Evolutionary conservation across 2,329 filamentous ascomycete species (phyloP).

Genomic region (Cordyceps tenuipes): DNA sequence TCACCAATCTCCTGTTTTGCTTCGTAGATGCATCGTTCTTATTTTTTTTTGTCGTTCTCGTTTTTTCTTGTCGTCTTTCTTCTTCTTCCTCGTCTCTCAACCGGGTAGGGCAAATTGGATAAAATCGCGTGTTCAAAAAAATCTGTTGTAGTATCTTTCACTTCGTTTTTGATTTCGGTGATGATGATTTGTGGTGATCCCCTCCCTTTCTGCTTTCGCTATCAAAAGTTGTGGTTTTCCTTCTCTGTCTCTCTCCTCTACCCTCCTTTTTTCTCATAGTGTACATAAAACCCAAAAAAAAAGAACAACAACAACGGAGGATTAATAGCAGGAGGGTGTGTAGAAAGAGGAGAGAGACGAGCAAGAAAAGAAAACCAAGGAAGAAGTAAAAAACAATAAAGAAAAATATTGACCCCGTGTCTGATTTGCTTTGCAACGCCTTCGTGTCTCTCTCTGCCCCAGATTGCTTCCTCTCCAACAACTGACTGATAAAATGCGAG

Average conservation of each 20-base stretch:
- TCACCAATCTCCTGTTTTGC: neutral
- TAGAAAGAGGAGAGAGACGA: neutral
- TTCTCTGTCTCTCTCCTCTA: neutral
- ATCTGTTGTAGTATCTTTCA: neutral
- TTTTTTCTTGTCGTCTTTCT: neutral
- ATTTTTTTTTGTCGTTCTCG: neutral
- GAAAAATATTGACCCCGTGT: slow-evolving; percentile 1
- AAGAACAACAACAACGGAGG: neutral
- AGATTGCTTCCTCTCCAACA: neutral
- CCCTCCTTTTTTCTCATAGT: neutral
- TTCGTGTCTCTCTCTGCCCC: neutral
- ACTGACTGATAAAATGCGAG: neutral
- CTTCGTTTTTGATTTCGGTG: slow-evolving; percentile 9
- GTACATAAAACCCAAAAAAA: slow-evolving; percentile 10
- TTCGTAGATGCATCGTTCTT: neutral
- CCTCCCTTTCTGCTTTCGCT: neutral
- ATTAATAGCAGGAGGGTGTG: slow-evolving; percentile 1
- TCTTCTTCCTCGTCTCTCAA: neutral
- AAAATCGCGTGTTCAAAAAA: neutral
- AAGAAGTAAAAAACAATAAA: neutral
- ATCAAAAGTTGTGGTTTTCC: neutral
- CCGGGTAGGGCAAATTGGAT: neutral
- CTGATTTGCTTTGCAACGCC: slow-evolving; percentile 7
- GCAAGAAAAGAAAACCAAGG: slow-evolving; percentile 3
- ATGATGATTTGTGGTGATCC: neutral